Conservation (phyloP, 2,329 filamentous ascomycete genomes). For the Cercospora nicotianae region DNA sequence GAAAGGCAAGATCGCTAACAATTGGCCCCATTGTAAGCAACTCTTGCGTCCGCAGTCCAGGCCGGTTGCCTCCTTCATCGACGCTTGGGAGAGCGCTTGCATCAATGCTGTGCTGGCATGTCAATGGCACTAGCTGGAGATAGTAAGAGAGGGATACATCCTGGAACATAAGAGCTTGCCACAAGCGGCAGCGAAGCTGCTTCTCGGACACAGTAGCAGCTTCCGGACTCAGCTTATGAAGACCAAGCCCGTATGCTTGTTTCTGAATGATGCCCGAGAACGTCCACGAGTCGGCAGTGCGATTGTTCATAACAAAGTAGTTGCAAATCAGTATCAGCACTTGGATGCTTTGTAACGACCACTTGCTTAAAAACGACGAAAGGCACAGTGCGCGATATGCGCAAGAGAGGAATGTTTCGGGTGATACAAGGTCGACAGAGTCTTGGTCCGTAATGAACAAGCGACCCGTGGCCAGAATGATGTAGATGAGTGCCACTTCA, state of each 20-base stretch:
- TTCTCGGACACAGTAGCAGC: neutral
- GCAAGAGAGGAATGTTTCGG: neutral
- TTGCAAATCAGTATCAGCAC: slow-evolving; percentile 78
- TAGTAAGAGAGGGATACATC: slow-evolving; percentile 78
- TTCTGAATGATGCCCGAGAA: slow-evolving; percentile 75
- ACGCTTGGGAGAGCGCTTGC: neutral
- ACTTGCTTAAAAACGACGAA: neutral
- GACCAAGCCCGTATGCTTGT: slow-evolving; percentile 76
- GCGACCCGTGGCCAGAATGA: neutral
- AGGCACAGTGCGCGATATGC: neutral
- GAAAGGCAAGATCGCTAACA: neutral
- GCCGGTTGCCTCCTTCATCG: neutral
- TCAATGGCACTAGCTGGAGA: slow-evolving; percentile 50
- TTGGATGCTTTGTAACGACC: slow-evolving; percentile 53
- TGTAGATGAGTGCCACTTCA: neutral
- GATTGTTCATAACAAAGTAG: slow-evolving; percentile 81
- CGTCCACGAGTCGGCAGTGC: slow-evolving; percentile 77
- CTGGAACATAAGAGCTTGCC: slow-evolving; percentile 77
- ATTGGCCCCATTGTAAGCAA: neutral
- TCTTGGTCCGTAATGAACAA: neutral
- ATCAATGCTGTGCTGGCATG: neutral
- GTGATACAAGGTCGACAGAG: neutral
- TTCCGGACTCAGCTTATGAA: slow-evolving; percentile 64
- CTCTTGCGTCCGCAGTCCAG: neutral
- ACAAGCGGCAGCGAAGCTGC: slow-evolving; percentile 64